Base-by-base conservation (phyloP, 768 basidiomycete genomes). In the Tylopilus sp. region DNA sequence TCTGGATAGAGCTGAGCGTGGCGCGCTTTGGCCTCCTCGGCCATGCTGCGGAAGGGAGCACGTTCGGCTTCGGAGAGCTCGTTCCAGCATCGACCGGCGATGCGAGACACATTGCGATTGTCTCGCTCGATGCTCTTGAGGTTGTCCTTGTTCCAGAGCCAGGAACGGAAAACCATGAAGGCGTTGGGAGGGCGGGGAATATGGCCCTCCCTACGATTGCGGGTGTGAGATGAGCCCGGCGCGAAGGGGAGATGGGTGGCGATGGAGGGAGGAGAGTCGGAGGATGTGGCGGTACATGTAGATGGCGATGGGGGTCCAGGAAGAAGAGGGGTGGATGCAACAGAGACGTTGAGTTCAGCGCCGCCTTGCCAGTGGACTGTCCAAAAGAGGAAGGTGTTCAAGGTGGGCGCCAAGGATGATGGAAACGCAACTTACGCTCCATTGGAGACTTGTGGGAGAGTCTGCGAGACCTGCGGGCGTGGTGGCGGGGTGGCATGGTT, bases 131-230 rank as follows among this genome's bases (percentile, higher is more conserved):
- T 72, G 35, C 68, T 67, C 45, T 80, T 80, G 26, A 75, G 65
- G 33, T 75, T 71, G 3, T 74, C 69, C 53, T 77, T 77, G 46
- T 73, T 69, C 71, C 87, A 78, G 40, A 86, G 77, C 61, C 78
- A 79, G 18, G 83, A 88, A 36, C 91, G 83, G 65, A 81, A 92
- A 53, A 91, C 73, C 69, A 92, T 90, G 75, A 92, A 95, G 10
- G 90, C 85, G 62, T 94, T 95, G 49, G 86, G 78, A 2, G 91
- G 91, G 13, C 91, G 83, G 28, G 82, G 83, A 33, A 91, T 79
- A 63, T 83, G 83, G 31, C 73, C 74, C 10, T 62, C 69, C 61
- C 65, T 69, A 61, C 68, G 69, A 56, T 69, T 73, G 50, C 73
- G 72, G 0, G 65, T 66, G 48, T 77, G 76, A 8, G 76, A 72